Evolutionary conservation across 1,139 yeast species (phyloP), one percentile per base, ranked within the genome.

Genomic region (Candida sojae): DNA sequence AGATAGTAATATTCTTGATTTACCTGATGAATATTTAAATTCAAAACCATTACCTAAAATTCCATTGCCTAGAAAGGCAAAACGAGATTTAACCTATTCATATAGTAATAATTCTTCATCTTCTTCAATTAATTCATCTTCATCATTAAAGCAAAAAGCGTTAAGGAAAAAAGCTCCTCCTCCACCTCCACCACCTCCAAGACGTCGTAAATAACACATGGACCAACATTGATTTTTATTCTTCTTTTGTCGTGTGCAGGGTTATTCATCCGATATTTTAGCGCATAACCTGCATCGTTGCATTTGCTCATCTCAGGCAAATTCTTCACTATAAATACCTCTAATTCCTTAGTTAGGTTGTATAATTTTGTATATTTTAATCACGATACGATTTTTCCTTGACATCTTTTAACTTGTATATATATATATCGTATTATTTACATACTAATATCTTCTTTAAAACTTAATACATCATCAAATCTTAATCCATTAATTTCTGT

Each of bases 401-500:
- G n/a, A n/a, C n/a, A n/a, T n/a, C n/a, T n/a, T n/a, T n/a, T n/a
- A n/a, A n/a, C n/a, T n/a, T n/a, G n/a, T n/a, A n/a, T n/a, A n/a
- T n/a, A n/a, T n/a, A n/a, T n/a, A 17, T 17, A 17, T 17, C 21
- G 3, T 17, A 17, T 17, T 17, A 17, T 17, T 38, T 47, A 52
- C 57, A 52, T 80, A 53, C 83, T 84, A 35, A 86, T 82, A 47
- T 84, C 82, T 48, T 86, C 89, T 52, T 83, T 84, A 61, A 90
- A 89, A 46, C 83, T 79, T 56, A 90, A 70, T 29, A 86, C 79
- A 56, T 85, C 84, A 53, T 80, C 81, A 51, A 78, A 82, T 51
- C 92, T 75, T 37, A 84, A 64, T 5, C 97, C 97, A 62, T 89
- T 92, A 25, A 87, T 84, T 48, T 86, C 91, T 1, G 81, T 70